Conservation (phyloP, 2,329 filamentous ascomycete genomes). For the Lecanoromycetidae sp. region DNA sequence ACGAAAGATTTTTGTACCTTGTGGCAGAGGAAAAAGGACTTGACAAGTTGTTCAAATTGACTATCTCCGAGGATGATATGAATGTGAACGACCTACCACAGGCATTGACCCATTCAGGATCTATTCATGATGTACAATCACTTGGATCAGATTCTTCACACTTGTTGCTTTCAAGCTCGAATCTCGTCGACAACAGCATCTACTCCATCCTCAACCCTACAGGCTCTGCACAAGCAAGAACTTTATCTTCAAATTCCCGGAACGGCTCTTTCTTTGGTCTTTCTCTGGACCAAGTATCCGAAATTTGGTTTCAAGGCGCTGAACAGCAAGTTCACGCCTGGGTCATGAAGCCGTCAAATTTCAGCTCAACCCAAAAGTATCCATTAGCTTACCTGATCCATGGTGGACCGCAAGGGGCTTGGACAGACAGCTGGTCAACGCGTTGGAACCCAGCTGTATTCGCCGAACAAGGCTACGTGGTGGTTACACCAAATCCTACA, state of each 20-base stretch:
- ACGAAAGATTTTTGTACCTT: conserved; percentile 8
- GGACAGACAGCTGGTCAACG: conserved; percentile 14
- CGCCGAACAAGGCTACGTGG: conserved; percentile 50
- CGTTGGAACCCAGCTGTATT: conserved; percentile 37
- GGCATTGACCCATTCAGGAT: conserved; percentile 28
- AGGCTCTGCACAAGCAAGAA: conserved; percentile 1
- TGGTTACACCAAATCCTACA: conserved; percentile 48
- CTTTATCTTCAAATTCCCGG: conserved; percentile 13
- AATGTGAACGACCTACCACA: conserved; percentile 24
- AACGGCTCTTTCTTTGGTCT: conserved; percentile 13
- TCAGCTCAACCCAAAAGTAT: conserved; percentile 36
- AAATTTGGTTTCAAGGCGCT: conserved; percentile 15
- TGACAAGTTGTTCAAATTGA: conserved; percentile 20
- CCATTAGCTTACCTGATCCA: conserved; percentile 44
- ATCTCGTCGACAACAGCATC: conserved; percentile 25
- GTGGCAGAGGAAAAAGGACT: conserved; percentile 12
- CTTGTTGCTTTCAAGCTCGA: conserved; percentile 11
- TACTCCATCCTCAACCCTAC: conserved; percentile 28
- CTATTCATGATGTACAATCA: conserved; percentile 17
- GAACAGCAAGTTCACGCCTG: conserved; percentile 21
- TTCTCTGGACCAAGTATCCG: conserved; percentile 13
- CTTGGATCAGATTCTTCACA: conserved; percentile 4
- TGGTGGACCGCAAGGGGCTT: conserved; percentile 34
- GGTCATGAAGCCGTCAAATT: conserved; percentile 37
- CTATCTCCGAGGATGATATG: conserved; percentile 23